These are phyloP conservation scores for Aspergillus floridensis DNA, from an alignment of 2,329 filamentous ascomycete species.

Conservation along the genomic window DNA sequence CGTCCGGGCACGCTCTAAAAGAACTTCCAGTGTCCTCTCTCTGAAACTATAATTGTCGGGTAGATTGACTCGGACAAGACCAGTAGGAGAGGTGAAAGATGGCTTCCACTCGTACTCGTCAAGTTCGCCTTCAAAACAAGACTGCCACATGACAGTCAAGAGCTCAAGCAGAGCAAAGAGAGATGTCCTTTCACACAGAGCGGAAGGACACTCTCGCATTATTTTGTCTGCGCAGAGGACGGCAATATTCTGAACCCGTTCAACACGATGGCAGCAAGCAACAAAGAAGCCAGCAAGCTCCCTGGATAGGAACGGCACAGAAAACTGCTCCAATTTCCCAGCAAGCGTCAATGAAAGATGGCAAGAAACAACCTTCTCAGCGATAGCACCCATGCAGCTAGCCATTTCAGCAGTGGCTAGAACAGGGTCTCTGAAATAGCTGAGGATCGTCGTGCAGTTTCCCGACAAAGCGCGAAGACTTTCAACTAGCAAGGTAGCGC, in stretches of 20 bases:
- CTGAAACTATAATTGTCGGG: constrained; percentile 89
- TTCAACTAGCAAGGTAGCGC: constrained; percentile 85
- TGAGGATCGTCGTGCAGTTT: constrained; percentile 83
- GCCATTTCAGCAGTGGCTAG: constrained; percentile 62
- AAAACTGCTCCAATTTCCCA: constrained; percentile 72
- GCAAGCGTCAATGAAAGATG: constrained; percentile 75
- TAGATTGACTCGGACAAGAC: constrained; percentile 79
- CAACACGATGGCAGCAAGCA: constrained; percentile 89
- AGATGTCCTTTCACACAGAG: constrained; percentile 83
- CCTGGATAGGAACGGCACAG: constrained; percentile 84
- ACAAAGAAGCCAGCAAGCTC: constrained; percentile 84
- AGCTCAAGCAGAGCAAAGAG: constrained; percentile 91
- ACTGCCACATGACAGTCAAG: constrained; percentile 89
- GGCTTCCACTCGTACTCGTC: constrained; percentile 89
- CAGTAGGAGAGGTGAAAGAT: constrained; percentile 72
- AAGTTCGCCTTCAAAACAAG: constrained; percentile 89
- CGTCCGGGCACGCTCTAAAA: constrained; percentile 71
- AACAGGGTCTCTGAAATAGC: constrained; percentile 93
- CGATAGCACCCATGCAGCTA: constrained; percentile 62
- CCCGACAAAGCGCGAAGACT: constrained; percentile 81
- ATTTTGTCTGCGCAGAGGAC: constrained; percentile 81
- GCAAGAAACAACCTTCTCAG: constrained; percentile 68
- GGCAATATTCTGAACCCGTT: constrained; percentile 85
- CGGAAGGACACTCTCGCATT: constrained; percentile 78
- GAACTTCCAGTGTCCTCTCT: constrained; percentile 70